Evolutionary conservation across 164 flowering plant genomes (phyloP), one percentile per base, ranked within the genome.

Genomic region (Houttuynia cordata): DNA sequence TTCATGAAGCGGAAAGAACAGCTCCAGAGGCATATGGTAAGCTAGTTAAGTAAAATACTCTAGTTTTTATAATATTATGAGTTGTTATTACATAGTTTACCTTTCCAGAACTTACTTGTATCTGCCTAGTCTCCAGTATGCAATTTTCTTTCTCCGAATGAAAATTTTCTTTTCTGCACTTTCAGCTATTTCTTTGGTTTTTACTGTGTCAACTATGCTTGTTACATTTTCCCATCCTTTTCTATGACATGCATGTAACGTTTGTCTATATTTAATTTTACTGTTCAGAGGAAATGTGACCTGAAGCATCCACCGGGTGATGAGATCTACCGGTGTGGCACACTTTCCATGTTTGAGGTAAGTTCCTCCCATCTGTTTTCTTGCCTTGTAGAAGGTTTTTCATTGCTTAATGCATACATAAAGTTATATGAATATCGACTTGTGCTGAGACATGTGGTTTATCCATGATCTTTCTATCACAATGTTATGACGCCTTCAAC

Each of bases 231-330:
- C 37, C 37, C 37, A 30, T 30, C 37, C 37, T 30, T 30, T 30
- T 30, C 4, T 30, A 30, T 6, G 2, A 30, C 2, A 30, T 30
- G 37, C 6, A 21, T 3, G 0, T 9, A 5, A n/a, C 55, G 49
- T 60, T 62, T 57, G 19, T 47, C 30, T 76, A 71, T 30, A 30
- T 30, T 30, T 30, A 30, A 30, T 30, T 30, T 2, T 30, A 30
- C 37, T 30, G 37, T 30, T 30, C 62, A 92, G 96, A 86, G 73
- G 66, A 93, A 93, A 76, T 93, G 98, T 73, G 98, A 93, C 77
- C 94, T 93, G 40, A 93, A 93, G 82, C 97, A 93, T 78, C 98
- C 98, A 18, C 98, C 98, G 47, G 98, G 98, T 73, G 98, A 93
- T 75, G 97, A 93, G 76, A 93, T 93, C 62, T 93, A 93, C 65